Evolutionary conservation across 1,139 yeast genomes (phyloP).

Genomic region (Yamadazyma kanchanaburiensis): DNA sequence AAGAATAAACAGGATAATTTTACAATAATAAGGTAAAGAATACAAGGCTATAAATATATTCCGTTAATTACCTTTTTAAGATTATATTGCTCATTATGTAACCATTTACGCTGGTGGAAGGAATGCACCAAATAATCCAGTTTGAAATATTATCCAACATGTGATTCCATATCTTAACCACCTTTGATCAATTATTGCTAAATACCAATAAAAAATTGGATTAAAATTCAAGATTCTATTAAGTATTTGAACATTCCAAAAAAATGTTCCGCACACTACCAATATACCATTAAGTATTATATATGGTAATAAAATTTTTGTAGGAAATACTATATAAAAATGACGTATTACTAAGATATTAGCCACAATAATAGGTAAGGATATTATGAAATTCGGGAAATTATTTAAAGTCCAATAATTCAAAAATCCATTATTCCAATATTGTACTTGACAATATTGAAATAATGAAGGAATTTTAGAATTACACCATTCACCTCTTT

Average conservation of each 20-base stretch:
- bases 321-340: slow-evolving; percentile 35
- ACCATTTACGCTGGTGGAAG: slow-evolving; percentile 78
- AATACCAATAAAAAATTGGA: slow-evolving; percentile 74
- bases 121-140: slow-evolving; percentile 60
- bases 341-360: slow-evolving; percentile 25
- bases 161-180: slow-evolving; percentile 23
- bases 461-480: slow-evolving; percentile 57
- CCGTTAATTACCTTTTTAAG: too few relatives aligned
- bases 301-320: slow-evolving; percentile 27
- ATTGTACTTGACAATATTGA: slow-evolving; percentile 70
- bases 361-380: slow-evolving; percentile 59
- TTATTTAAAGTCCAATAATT: slow-evolving; percentile 79
- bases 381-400: slow-evolving; percentile 80
- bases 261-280: slow-evolving; percentile 48
- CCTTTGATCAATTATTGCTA: slow-evolving; percentile 29
- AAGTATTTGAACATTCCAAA: slow-evolving; percentile 85
- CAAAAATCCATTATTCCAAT: slow-evolving; percentile 85
- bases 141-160: slow-evolving; percentile 56
- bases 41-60: too few relatives aligned
- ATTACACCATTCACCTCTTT: slow-evolving; percentile 77
- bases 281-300: slow-evolving; percentile 39
- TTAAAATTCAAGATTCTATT: slow-evolving; percentile 75
- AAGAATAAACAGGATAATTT: too few relatives aligned
- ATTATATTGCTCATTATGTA: too few relatives aligned
- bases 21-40: too few relatives aligned